Evolutionary conservation across 2,329 filamentous ascomycete species (phyloP), one percentile per base, ranked within the genome.

Genomic region (Aspergillus costaricaensis): DNA sequence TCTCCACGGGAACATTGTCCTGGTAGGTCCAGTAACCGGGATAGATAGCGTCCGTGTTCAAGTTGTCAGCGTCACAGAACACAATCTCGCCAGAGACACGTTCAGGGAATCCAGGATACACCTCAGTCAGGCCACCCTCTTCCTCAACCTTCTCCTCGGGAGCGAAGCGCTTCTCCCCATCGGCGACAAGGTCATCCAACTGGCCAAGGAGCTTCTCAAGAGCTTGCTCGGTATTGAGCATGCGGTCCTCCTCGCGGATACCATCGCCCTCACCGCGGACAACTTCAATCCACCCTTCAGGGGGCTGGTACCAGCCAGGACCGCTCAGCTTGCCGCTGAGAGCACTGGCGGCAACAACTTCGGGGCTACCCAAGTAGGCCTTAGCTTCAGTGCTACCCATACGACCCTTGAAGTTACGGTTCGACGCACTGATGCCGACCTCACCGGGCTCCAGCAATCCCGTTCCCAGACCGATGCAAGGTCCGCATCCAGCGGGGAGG

Each of bases 31-130:
- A 92, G 73, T 93, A 92, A 4, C 91, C 92, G 0, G 92, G 90
- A 75, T 98, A 98, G 74, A 98, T 96, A 57, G 85, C 88, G 71
- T 98, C 94, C 0, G 94, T 98, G 78, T 95, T 91, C 74, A 97
- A 86, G 77, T 96, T 96, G 74, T 92, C 90, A 0, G 85, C 86
- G 69, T 96, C 91, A 72, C 86, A 91, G 77, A 95, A 96, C 50
- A 96, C 82, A 60, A 98, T 96, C 75, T 97, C 91, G 21, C 94
- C 94, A 8, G 83, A 81, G 14, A 98, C 86, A 63, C 87, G 88
- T 68, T 92, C 89, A 0, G 93, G 92, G 74, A 98, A 97, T 38
- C 92, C 92, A 0, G 91, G 90, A 2, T 94, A 85, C 56, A 96
- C 86, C 19, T 93, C 87, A 0, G 89, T 93, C 8, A 65, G 67